Evolutionary conservation across 208 protist species (phyloP).

Genomic region (Wallacemonas sp.): DNA sequence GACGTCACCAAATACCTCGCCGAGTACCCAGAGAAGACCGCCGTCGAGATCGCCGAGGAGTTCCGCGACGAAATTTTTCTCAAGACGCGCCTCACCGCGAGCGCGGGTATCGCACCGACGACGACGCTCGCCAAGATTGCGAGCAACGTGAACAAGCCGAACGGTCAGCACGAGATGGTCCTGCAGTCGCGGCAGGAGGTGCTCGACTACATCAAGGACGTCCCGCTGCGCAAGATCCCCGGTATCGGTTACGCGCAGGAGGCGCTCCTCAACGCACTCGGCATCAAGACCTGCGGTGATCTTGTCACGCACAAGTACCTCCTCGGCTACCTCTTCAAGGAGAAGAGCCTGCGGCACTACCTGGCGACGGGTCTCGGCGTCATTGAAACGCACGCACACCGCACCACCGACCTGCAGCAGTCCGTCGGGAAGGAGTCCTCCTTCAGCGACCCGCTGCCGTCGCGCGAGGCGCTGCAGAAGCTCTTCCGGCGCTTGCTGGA

Average conservation of each 20-base stretch:
- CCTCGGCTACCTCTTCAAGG: conserved; percentile 72
- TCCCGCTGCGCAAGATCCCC: conserved; percentile 78
- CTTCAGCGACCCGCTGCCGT: conserved; percentile 61
- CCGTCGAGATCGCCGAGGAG: conserved; percentile 64
- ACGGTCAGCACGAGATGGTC: conserved; percentile 91
- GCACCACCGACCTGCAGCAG: conserved; percentile 44
- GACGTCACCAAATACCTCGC: conserved; percentile 76
- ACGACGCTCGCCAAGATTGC: conserved; percentile 89
- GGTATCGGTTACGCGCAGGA: conserved; percentile 85
- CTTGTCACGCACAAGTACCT: conserved; percentile 70
- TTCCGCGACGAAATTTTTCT: conserved; percentile 82
- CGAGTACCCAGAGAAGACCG: conserved; percentile 43
- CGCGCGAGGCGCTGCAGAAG: conserved; percentile 48
- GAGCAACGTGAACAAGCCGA: conserved; percentile 94
- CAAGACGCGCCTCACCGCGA: conserved; percentile 82
- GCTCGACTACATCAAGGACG: conserved; percentile 69
- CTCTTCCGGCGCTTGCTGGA: conserved; percentile 55
- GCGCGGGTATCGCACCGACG: conserved; percentile 87
- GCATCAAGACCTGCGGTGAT: conserved; percentile 75
- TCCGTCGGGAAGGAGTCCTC: conserved; percentile 81
- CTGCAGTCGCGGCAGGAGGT: conserved; percentile 80
- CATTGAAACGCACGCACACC: conserved; percentile 50
- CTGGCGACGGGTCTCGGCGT: conserved; percentile 76
- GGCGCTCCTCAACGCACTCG: conserved; percentile 61
- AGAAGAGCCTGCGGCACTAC: conserved; percentile 81